These are phyloP conservation scores for Neofusicoccum umdonicola DNA, from an alignment of 2,329 filamentous ascomycete genomes.

Conservation along the genomic window DNA sequence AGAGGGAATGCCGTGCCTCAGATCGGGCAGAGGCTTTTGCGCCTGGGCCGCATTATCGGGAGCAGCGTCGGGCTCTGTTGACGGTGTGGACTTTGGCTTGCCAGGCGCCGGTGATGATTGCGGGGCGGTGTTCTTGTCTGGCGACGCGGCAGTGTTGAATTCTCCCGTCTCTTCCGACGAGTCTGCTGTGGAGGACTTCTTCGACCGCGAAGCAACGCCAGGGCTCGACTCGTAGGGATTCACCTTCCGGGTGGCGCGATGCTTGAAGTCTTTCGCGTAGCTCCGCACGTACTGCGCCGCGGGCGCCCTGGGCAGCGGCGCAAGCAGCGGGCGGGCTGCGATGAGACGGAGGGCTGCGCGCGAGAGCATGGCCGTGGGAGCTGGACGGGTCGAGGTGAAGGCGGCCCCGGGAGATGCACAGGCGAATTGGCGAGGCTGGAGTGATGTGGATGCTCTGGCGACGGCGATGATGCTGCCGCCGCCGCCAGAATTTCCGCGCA, in stretches of 20 bases:
- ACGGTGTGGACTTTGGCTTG: constrained; percentile 27
- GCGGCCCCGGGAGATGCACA: background rate
- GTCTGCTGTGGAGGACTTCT: constrained; percentile 12
- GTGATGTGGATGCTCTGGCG: constrained; percentile 5
- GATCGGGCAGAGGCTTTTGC: constrained; percentile 73
- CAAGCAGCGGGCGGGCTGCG: constrained; percentile 26
- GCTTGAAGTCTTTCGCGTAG: constrained; percentile 25
- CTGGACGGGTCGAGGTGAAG: background rate
- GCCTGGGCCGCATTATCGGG: constrained; percentile 47
- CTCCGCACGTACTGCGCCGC: constrained; percentile 25
- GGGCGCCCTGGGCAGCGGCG: constrained; percentile 28
- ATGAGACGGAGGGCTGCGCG: constrained; percentile 35
- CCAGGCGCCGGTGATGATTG: constrained; percentile 28
- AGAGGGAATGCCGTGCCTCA: constrained; percentile 92
- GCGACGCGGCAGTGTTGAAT: constrained; percentile 28
- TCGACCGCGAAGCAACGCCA: background rate
- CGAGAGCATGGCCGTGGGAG: constrained; percentile 31
- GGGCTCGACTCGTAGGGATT: constrained; percentile 24
- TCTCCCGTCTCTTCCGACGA: constrained; percentile 39
- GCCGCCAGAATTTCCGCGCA: constrained; percentile 17
- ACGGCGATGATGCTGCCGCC: constrained; percentile 11
- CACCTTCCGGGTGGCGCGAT: constrained; percentile 23
- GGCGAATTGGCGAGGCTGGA: constrained; percentile 12
- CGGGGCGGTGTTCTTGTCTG: constrained; percentile 29
- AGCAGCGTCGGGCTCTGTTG: constrained; percentile 35